phyloP scores from a whole-genome alignment of 2,329 filamentous ascomycete species.

The Colletotrichum sp. region DNA sequence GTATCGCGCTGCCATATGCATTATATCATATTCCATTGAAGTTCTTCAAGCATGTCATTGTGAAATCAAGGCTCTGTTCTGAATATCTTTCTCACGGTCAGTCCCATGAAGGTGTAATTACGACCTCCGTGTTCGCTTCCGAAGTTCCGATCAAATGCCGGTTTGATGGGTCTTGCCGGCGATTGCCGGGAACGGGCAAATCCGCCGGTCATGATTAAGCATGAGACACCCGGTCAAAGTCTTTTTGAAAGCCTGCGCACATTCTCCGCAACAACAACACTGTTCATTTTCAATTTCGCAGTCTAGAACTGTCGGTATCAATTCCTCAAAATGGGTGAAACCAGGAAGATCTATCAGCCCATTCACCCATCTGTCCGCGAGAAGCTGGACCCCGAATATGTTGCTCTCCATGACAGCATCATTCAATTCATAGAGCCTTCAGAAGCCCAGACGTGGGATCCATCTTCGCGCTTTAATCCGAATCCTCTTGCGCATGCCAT shows the following conservation, averaged over 20 bases:
- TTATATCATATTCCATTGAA: rapidly evolving
- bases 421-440: conserved; percentile 40
- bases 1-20: neutral
- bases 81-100: neutral
- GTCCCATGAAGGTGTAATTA: neutral
- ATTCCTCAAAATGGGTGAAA: neutral
- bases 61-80: neutral
- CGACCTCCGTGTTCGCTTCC: neutral
- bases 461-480: neutral
- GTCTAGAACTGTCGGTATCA: neutral
- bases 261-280: neutral
- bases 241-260: neutral
- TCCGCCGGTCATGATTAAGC: neutral
- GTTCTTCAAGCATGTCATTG: neutral
- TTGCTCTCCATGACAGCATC: conserved; percentile 39
- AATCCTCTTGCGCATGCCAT: neutral
- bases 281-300: neutral
- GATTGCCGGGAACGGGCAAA: neutral
- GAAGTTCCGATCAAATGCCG: neutral
- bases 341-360: conserved; percentile 31
- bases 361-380: conserved; percentile 35
- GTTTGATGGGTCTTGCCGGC: neutral
- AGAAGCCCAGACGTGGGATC: conserved; percentile 37
- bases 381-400: conserved; percentile 41
- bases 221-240: neutral